A percentile compares a stretch with the other conserved stretches of the same genome.
These are phyloP conservation scores for Cryptococcus wingfieldii DNA, from an alignment of 1,284 basidiomycete genomes.

Conservation along the genomic window DNA sequence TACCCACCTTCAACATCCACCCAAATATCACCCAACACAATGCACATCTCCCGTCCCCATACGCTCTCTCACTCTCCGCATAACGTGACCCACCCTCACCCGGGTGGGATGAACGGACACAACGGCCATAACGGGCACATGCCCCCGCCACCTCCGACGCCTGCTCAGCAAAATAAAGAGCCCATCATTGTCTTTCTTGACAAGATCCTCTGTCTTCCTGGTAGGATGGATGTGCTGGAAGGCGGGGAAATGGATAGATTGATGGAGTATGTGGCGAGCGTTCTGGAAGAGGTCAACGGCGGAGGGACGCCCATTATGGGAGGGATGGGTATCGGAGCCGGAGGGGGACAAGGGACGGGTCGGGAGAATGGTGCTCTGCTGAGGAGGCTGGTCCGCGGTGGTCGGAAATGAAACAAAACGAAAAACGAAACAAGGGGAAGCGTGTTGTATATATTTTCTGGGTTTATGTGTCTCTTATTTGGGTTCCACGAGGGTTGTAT, in stretches of 20 bases:
- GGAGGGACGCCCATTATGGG: no score
- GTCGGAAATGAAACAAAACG: not conserved
- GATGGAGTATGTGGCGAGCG: slow-evolving; percentile 4
- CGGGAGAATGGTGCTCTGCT: slow-evolving; percentile 8
- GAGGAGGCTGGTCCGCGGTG: slow-evolving; percentile 2
- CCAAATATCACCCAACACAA: no score
- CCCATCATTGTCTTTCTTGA: slow-evolving; percentile 8
- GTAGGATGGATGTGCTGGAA: slow-evolving; percentile 1
- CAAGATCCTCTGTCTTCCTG: slow-evolving; percentile 1
- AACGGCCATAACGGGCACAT: no score
- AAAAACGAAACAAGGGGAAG: not conserved
- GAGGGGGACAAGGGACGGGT: not conserved
- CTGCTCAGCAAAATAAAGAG: not conserved
- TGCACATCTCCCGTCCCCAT: not conserved
- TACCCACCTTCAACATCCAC: not conserved
- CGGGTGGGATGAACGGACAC: not conserved
- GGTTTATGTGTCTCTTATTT: not conserved
- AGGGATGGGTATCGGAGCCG: no score
- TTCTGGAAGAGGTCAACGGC: not conserved
- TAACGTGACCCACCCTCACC: not conserved
- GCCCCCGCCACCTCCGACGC: not conserved
- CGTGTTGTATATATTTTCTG: not conserved
- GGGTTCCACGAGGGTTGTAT: no score
- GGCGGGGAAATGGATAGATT: slow-evolving; percentile 2
- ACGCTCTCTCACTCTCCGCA: not conserved